Base-by-base conservation (phyloP, 2,329 filamentous ascomycete species). In the Diaporthe caulivora region DNA sequence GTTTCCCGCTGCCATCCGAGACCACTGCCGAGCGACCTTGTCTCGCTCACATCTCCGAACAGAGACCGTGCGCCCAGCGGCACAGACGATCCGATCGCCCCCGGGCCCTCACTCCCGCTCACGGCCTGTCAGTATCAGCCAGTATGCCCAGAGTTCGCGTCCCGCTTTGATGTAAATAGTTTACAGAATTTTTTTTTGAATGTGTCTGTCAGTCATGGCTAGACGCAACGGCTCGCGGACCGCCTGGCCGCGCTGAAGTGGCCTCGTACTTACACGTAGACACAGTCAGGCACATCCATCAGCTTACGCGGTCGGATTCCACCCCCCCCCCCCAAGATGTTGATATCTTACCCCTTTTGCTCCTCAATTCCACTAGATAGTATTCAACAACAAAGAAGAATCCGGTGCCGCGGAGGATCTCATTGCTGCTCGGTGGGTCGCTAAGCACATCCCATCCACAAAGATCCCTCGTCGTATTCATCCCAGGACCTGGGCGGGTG, bases 391-490 rank as follows among this genome's bases (percentile, higher is more conserved):
- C 31, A 24, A 29, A 26, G 49, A 67, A 11, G 49, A 67, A 11
- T 53, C 31, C 51, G 62, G 44, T 51, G 44, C 29, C 44, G 29
- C 21, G n/a, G 62, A 51, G 44, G 24, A 53, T 67, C 62, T 47
- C 53, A 53, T 40, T 10, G 47, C 47, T 67, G 47, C 62, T 53
- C 62, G 15, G 44, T 67, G 62, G 62, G 47, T 40, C 62, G 26
- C n/a, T 40, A 11, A 53, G 62, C 62, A 40, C 58, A 47, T 47
- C 40, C 40, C 62, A 53, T 67, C 44, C 60, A n/a, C n/a, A 47
- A 53, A 53, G 62, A 67, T 67, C 37, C 62, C 62, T 40, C 47
- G 40, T 67, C 62, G 62, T 67, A 67, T 67, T 67, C 31, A 67
- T 67, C 47, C 47, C 47, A 53, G 62, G 31, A 26, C 62, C 62